These are phyloP conservation scores for Histomonas meleagridis DNA, from an alignment of 208 protist genomes.

Conservation along the genomic window DNA sequence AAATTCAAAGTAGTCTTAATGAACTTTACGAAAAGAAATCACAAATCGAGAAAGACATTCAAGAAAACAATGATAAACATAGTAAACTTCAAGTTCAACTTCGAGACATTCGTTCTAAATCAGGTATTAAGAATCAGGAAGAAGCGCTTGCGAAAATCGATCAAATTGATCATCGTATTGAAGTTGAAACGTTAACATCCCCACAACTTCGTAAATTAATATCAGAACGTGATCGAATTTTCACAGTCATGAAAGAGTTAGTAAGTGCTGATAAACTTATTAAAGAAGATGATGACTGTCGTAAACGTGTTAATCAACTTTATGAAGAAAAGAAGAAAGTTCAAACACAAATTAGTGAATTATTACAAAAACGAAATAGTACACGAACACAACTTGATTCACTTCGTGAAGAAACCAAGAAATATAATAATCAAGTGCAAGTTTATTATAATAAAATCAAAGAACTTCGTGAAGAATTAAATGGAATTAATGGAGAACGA, in stretches of 20 bases:
- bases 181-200: not conserved
- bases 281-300: not conserved
- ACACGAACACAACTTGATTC: not conserved
- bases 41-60: not conserved
- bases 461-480: not conserved
- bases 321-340: not conserved
- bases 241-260: not conserved
- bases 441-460: not conserved
- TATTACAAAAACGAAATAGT: not conserved
- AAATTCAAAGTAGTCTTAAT: too few relatives aligned
- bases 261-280: not conserved
- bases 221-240: not conserved
- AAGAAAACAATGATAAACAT: not conserved
- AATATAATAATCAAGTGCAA: not conserved
- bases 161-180: not conserved
- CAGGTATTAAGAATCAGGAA: not conserved
- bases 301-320: not conserved
- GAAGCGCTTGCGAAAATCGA: not conserved
- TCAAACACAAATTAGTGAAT: not conserved
- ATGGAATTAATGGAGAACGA: not conserved
- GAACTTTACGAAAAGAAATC: not conserved
- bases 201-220: not conserved
- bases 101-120: not conserved
- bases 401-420: not conserved
- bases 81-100: not conserved